Evolutionary conservation across 345 rosid species (phyloP).

Genomic region (Erucastrum elatum): DNA sequence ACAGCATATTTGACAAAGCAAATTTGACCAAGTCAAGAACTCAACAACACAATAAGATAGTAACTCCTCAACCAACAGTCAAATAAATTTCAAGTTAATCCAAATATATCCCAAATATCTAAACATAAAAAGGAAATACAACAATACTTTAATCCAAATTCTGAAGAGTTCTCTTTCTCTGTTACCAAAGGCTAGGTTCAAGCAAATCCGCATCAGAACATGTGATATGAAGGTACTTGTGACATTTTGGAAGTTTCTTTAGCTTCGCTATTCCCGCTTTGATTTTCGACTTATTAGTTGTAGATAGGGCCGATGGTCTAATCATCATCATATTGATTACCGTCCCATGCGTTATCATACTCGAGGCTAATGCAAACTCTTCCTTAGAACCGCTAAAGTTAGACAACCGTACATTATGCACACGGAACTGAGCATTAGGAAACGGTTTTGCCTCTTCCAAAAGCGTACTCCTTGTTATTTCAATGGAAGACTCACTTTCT

Average conservation of each 20-base stretch:
- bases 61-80: not conserved
- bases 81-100: not conserved
- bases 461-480: not conserved
- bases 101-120: not conserved
- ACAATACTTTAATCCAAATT: not conserved
- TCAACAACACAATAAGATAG: not conserved
- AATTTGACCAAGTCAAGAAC: not conserved
- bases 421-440: not conserved
- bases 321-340: not conserved
- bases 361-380: slow-evolving; percentile 14
- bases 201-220: not conserved
- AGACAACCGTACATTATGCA: not conserved
- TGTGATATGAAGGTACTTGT: not conserved
- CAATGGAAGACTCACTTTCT: slow-evolving; percentile 6
- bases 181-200: not conserved
- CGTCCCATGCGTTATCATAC: not conserved
- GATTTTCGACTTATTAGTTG: not conserved
- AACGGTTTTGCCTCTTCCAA: slow-evolving; percentile 9
- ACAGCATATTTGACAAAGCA: not conserved
- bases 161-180: not conserved
- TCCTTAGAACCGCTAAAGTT: slow-evolving; percentile 8
- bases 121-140: not conserved
- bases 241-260: not conserved
- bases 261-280: not conserved
- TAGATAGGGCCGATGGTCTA: not conserved